Conservation (phyloP, 2,329 filamentous ascomycete species). For the Sarocladium oryzae region DNA sequence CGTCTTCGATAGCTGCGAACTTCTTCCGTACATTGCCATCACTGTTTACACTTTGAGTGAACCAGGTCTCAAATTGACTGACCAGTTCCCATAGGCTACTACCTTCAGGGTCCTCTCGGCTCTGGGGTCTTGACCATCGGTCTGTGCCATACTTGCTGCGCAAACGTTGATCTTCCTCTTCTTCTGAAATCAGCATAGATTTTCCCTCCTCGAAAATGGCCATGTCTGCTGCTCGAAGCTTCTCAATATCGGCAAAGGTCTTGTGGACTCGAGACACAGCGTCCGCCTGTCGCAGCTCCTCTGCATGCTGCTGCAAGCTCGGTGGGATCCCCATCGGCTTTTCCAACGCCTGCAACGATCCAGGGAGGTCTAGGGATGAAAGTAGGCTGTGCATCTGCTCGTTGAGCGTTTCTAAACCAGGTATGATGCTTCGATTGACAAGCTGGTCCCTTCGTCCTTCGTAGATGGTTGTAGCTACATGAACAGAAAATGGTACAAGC, state of each 20-base stretch:
- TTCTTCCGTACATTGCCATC: constrained; percentile 66
- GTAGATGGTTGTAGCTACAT: constrained; percentile 92
- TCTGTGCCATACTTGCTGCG: constrained; percentile 79
- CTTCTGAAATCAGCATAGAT: constrained; percentile 69
- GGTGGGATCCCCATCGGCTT: constrained; percentile 89
- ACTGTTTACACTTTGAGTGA: constrained; percentile 56
- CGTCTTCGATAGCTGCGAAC: constrained; percentile 65
- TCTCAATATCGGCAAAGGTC: constrained; percentile 83
- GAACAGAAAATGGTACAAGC: constrained; percentile 90
- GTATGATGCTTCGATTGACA: constrained; percentile 81
- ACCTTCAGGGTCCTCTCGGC: constrained; percentile 59
- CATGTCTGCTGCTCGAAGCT: constrained; percentile 74
- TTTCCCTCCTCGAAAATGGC: constrained; percentile 78
- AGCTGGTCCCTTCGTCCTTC: constrained; percentile 85
- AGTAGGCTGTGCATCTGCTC: constrained; percentile 73
- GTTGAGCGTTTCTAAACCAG: constrained; percentile 75
- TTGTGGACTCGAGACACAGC: constrained; percentile 70
- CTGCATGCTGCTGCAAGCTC: constrained; percentile 78
- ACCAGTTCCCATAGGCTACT: constrained; percentile 63
- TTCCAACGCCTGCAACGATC: constrained; percentile 87
- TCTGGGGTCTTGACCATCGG: constrained; percentile 68
- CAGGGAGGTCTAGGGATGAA: constrained; percentile 78
- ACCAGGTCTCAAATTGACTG: constrained; percentile 58
- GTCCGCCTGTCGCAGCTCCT: constrained; percentile 88
- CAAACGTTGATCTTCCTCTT: constrained; percentile 73